phyloP scores from a whole-genome alignment of 192 early-diverging fungal species.

The Coemansia sp. region DNA sequence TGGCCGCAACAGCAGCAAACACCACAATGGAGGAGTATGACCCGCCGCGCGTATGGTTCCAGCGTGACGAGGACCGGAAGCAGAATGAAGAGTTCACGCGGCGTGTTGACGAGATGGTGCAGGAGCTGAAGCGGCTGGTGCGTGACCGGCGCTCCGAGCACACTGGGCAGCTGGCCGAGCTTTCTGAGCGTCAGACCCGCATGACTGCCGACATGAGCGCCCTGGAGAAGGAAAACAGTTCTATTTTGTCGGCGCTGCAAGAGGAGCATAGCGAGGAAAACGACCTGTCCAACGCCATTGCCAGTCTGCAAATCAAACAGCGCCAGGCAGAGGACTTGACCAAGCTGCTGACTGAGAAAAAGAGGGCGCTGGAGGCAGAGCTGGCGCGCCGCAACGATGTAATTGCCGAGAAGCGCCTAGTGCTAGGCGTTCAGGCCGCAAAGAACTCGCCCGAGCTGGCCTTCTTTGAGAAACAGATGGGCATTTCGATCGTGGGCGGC shows the following conservation, averaged over 20 bases:
- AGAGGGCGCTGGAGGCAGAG: constrained; percentile 42
- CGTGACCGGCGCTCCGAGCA: constrained; percentile 25
- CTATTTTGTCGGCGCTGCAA: constrained; percentile 42
- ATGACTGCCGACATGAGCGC: constrained; percentile 35
- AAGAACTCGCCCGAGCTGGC: constrained; percentile 56
- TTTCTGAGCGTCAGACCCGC: constrained; percentile 17
- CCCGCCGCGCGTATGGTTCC: constrained; percentile 45
- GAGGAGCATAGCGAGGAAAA: constrained; percentile 49
- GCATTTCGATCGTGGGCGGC: constrained; percentile 44
- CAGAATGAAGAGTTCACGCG: constrained; percentile 40
- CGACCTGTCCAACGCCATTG: constrained; percentile 35
- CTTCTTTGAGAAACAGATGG: constrained; percentile 50
- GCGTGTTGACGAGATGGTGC: constrained; percentile 41
- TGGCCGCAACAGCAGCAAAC: constrained; percentile 13
- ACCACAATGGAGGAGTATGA: constrained; percentile 41
- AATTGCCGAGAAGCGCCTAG: constrained; percentile 44
- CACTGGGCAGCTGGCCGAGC: constrained; percentile 16
- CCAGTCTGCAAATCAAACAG: constrained; percentile 39
- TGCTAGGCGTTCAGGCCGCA: constrained; percentile 44
- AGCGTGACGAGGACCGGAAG: constrained; percentile 36
- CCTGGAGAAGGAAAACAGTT: constrained; percentile 33
- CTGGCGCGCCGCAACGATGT: constrained; percentile 50
- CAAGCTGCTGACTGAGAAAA: constrained; percentile 27
- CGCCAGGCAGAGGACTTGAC: constrained; percentile 30
- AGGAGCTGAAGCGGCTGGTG: constrained; percentile 41